Percentiles rank a stretch among this genome's conserved stretches.
These are phyloP conservation scores for Septoria petroselini DNA, from an alignment of 2,329 filamentous ascomycete species.

Conservation along the genomic window DNA sequence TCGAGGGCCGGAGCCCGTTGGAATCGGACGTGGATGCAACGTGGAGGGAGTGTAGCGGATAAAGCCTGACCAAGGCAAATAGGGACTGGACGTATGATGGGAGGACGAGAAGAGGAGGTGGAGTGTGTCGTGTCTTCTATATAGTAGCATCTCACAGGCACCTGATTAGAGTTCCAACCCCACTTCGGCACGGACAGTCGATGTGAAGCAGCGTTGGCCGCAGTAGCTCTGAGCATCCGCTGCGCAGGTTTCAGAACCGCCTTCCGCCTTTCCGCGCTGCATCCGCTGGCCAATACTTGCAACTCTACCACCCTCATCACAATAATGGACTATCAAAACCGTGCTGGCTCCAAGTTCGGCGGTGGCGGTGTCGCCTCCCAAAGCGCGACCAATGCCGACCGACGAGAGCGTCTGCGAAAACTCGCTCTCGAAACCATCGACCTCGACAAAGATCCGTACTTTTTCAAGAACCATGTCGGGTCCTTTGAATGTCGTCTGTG, in stretches of 20 bases:
- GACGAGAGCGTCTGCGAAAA: conserved; percentile 93
- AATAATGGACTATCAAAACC: conserved; percentile 67
- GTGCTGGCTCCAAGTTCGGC: conserved; percentile 95
- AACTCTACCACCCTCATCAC: neutral
- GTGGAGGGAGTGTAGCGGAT: neutral
- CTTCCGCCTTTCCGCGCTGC: conserved; percentile 1
- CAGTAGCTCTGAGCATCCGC: neutral
- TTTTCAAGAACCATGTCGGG: conserved; percentile 99
- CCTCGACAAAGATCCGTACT: conserved; percentile 98
- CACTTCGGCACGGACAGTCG: no score
- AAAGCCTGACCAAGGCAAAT: conserved; percentile 15
- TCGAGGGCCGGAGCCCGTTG: conserved; percentile 12
- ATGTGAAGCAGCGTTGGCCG: no score
- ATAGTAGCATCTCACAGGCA: no score
- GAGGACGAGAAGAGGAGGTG: neutral
- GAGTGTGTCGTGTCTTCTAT: no score
- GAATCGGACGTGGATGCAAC: conserved; percentile 5
- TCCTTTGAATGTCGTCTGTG: conserved; percentile 97
- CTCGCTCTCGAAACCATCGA: conserved; percentile 98
- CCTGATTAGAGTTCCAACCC: no score
- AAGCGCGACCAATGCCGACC: conserved; percentile 92
- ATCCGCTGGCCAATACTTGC: conserved; percentile 4
- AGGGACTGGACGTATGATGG: conserved; percentile 2
- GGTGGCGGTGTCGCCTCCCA: conserved; percentile 94
- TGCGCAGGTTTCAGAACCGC: no score